These are phyloP conservation scores for Lipomyces spencermartinsiae DNA, from an alignment of 805 yeast genomes.

Conservation along the genomic window DNA sequence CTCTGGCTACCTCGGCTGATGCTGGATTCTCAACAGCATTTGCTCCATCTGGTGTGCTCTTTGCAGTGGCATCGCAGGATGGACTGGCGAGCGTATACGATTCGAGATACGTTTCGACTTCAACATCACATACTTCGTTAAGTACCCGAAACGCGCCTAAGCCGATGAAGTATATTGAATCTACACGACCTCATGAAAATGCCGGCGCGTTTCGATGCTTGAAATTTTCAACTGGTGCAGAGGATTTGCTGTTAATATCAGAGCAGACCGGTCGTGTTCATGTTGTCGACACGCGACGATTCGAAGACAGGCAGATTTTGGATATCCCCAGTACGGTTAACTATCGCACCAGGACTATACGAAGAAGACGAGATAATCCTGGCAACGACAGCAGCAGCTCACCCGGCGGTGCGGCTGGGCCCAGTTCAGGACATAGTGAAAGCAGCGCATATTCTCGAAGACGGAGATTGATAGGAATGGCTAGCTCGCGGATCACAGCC, in stretches of 20 bases:
- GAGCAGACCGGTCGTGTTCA: conserved; percentile 92
- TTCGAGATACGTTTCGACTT: conserved; percentile 62
- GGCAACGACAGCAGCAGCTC: not conserved
- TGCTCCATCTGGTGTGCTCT: conserved; percentile 73
- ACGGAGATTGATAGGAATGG: not conserved
- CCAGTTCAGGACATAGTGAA: conserved; percentile 3
- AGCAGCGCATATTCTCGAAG: conserved; percentile 3
- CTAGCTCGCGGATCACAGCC: not conserved
- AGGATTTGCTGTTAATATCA: conserved; percentile 74
- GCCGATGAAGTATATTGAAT: conserved; percentile 49
- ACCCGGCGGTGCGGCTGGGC: not conserved
- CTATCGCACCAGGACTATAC: conserved; percentile 1
- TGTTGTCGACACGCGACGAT: conserved; percentile 76
- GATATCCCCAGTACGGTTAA: conserved; percentile 38
- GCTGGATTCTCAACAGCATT: conserved; percentile 84
- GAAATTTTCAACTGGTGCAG: conserved; percentile 68
- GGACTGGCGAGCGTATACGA: conserved; percentile 83
- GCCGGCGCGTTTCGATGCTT: conserved; percentile 72
- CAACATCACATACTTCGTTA: conserved; percentile 52
- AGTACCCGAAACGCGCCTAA: conserved; percentile 1
- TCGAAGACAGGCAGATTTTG: conserved; percentile 76
- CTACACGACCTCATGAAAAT: conserved; percentile 51
- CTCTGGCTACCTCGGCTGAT: conserved; percentile 67
- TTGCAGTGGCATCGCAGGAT: conserved; percentile 84
- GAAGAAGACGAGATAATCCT: conserved; percentile 2